A percentile compares a stretch with the other conserved stretches of the same genome.
Conservation (phyloP, 768 basidiomycete genomes). For the Royoungia palumana region DNA sequence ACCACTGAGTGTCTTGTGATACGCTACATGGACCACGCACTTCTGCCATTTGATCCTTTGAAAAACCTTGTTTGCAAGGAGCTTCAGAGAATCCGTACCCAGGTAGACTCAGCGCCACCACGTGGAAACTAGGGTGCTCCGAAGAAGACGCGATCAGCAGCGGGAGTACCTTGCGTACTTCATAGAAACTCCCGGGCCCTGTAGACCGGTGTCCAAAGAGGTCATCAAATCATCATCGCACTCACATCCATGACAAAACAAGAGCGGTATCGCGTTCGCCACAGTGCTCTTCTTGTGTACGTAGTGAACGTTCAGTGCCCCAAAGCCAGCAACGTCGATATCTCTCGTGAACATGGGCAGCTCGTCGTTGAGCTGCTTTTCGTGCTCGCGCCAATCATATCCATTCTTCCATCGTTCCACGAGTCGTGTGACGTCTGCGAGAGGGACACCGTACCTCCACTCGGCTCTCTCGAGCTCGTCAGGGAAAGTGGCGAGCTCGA, state of each 20-base stretch:
- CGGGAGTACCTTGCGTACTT: slow-evolving; percentile 56
- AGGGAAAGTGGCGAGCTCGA: slow-evolving; percentile 47
- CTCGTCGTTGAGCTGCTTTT: slow-evolving; percentile 47
- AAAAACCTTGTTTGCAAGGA: slow-evolving; percentile 51
- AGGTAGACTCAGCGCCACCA: slow-evolving; percentile 56
- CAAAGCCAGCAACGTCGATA: slow-evolving; percentile 47
- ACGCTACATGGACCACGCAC: slow-evolving; percentile 23
- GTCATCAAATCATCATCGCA: not conserved
- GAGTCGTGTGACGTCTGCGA: slow-evolving; percentile 47
- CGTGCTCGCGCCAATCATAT: slow-evolving; percentile 55
- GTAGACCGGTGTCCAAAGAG: not conserved
- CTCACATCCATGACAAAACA: slow-evolving; percentile 61
- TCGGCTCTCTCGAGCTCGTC: slow-evolving; percentile 53
- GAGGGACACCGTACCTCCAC: slow-evolving; percentile 51
- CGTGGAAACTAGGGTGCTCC: slow-evolving; percentile 56
- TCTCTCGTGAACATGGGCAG: slow-evolving; percentile 55
- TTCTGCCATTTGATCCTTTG: slow-evolving; percentile 50
- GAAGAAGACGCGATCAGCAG: slow-evolving; percentile 41
- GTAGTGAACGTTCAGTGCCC: slow-evolving; percentile 53
- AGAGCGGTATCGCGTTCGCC: slow-evolving; percentile 48
- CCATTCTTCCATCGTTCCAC: slow-evolving; percentile 48
- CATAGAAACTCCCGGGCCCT: slow-evolving; percentile 64
- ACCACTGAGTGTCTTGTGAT: not conserved
- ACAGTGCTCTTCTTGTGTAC: slow-evolving; percentile 50
- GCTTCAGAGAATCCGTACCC: slow-evolving; percentile 62